These are phyloP conservation scores for Suhomyces bribrorum DNA, from an alignment of 1,139 yeast species.

Conservation along the genomic window DNA sequence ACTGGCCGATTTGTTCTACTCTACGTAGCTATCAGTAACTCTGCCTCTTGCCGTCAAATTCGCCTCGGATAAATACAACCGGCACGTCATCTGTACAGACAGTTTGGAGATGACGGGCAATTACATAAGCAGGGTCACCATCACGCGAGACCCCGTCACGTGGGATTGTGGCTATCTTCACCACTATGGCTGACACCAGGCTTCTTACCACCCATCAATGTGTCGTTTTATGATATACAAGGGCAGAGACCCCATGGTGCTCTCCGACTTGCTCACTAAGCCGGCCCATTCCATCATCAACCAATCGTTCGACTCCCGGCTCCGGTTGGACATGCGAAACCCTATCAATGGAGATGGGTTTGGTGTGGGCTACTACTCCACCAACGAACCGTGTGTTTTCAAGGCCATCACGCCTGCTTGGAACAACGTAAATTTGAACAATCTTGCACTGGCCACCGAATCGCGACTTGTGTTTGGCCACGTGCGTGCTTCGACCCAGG, in stretches of 20 bases:
- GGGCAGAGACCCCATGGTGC: slow-evolving; percentile 72
- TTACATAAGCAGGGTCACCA: too few relatives aligned
- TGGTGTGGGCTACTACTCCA: slow-evolving; percentile 91
- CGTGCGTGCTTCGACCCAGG: slow-evolving; percentile 94
- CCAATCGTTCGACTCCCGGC: slow-evolving; percentile 88
- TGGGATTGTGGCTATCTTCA: too few relatives aligned
- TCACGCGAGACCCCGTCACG: too few relatives aligned
- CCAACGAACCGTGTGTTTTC: slow-evolving; percentile 68
- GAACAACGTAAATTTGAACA: slow-evolving; percentile 89
- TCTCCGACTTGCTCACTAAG: slow-evolving; percentile 83
- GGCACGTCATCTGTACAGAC: too few relatives aligned
- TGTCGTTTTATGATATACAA: slow-evolving; percentile 54
- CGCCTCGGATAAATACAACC: too few relatives aligned
- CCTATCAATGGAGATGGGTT: slow-evolving; percentile 98
- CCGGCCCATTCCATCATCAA: slow-evolving; percentile 98
- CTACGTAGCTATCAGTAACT: too few relatives aligned
- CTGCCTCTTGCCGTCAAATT: too few relatives aligned
- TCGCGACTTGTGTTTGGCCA: slow-evolving; percentile 88
- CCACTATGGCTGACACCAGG: too few relatives aligned
- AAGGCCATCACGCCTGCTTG: slow-evolving; percentile 97
- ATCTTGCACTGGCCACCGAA: slow-evolving; percentile 83
- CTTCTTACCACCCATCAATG: too few relatives aligned
- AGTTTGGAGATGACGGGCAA: too few relatives aligned
- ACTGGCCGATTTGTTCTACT: too few relatives aligned
- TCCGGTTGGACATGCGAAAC: slow-evolving; percentile 80